phyloP scores from a whole-genome alignment of 805 yeast genomes.

The Yarrowia porcina region DNA sequence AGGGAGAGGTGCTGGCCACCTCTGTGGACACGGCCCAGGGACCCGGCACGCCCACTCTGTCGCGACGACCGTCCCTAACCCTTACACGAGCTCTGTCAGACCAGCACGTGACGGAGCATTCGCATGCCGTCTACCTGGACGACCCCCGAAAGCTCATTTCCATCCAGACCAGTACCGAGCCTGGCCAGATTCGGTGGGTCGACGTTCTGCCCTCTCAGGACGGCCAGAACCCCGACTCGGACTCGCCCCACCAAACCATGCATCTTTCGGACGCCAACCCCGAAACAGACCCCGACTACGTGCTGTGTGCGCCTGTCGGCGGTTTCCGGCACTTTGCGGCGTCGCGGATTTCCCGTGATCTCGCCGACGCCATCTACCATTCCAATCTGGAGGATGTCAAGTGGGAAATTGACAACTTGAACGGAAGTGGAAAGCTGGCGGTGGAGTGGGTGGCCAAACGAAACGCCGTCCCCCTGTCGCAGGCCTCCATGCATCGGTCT shows the following conservation, averaged over 20 bases:
- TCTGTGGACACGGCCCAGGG: not conserved
- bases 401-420: conserved; percentile 4
- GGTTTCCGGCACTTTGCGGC: conserved; percentile 39
- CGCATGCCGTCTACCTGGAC: conserved; percentile 39
- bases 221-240: not conserved
- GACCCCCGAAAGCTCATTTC: conserved; percentile 40
- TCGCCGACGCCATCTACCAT: conserved; percentile 25
- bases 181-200: conserved; percentile 40
- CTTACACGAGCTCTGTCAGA: not conserved
- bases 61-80: conserved; percentile 9
- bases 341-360: conserved; percentile 27
- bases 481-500: conserved; percentile 32
- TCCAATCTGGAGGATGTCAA: conserved; percentile 14
- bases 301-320: conserved; percentile 41
- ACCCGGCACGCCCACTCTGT: conserved; percentile 5
- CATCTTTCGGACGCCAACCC: not conserved
- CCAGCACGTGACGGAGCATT: conserved; percentile 24
- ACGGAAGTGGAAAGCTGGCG: conserved; percentile 35
- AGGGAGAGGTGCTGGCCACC: conserved; percentile 21
- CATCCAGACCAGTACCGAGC: conserved; percentile 40
- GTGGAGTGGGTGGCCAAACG: conserved; percentile 39
- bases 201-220: conserved; percentile 20
- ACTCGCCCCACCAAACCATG: not conserved
- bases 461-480: conserved; percentile 34
- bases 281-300: conserved; percentile 27